These are phyloP conservation scores for Penicillium simplicissimum DNA, from an alignment of 495 filamentous ascomycete species.

Conservation along the genomic window DNA sequence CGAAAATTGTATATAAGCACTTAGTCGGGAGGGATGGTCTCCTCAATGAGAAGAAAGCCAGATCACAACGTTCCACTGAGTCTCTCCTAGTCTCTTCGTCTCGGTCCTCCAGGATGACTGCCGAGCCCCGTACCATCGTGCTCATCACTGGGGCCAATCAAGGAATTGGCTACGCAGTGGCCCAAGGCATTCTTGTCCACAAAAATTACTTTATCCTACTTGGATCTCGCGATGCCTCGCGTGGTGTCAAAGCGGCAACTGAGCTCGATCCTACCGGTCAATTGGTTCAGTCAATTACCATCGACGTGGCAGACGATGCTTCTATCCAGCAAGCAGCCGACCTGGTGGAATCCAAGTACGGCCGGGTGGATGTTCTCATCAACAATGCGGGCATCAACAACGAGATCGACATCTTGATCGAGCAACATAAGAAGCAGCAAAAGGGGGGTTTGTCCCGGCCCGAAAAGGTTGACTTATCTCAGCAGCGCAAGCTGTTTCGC, in stretches of 20 bases:
- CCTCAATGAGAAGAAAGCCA: not conserved
- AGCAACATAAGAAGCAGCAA: slow-evolving; percentile 3
- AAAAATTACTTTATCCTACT: slow-evolving; percentile 42
- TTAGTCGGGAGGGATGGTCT: not conserved
- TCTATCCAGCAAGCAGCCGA: slow-evolving; percentile 40
- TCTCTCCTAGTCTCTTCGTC: not conserved
- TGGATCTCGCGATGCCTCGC: slow-evolving; percentile 31
- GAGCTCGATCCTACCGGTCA: slow-evolving; percentile 25
- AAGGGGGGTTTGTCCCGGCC: not conserved
- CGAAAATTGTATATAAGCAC: not conserved
- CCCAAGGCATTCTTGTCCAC: slow-evolving; percentile 31
- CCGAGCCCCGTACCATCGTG: slow-evolving; percentile 26
- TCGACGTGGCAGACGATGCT: slow-evolving; percentile 43
- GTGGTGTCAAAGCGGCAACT: slow-evolving; percentile 25
- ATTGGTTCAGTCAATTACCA: slow-evolving; percentile 26
- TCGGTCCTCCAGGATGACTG: slow-evolving; percentile 4
- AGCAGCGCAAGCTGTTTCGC: slow-evolving; percentile 30
- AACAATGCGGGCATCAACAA: slow-evolving; percentile 44
- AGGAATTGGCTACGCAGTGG: slow-evolving; percentile 46
- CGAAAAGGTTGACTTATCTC: slow-evolving; percentile 13
- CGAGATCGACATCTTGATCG: slow-evolving; percentile 24
- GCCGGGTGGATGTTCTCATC: slow-evolving; percentile 38
- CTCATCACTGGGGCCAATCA: slow-evolving; percentile 49
- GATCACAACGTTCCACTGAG: not conserved
- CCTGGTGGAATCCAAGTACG: slow-evolving; percentile 29